Base-by-base conservation (phyloP, 2,329 filamentous ascomycete species). In the Exserohilum turcica region DNA sequence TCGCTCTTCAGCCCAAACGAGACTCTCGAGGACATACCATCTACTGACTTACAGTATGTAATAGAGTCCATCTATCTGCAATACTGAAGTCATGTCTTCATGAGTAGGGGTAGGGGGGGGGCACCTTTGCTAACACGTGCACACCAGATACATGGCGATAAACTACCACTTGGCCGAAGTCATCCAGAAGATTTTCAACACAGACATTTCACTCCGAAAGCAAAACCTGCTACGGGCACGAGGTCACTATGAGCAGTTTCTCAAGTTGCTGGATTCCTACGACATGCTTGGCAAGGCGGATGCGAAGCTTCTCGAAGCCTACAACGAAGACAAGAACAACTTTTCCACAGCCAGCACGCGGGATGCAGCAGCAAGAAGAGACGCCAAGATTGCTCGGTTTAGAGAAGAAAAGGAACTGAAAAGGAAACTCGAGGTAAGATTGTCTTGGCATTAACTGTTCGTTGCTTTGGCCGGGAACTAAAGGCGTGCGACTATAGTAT, bases 1-100 rank as follows among this genome's bases (percentile, higher is more conserved):
- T 88, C 90, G 0, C 80, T 99, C 47, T 97, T 97, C 82, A 96
- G 91, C 63, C 82, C 86, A 31, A 99, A 99, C 75, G 94, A 99
- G 75, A 83, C 84, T 0, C 76, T 93, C 33, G 94, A 99, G 57
- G 94, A 99, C 76, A 79, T 97, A 28, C 80, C 90, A 12, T 95
- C 93, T 1, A 82, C 83, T n/a, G 88, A 96, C 67, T 78, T 99
- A 28, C 91, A 91, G 77, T 96, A 79, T 54, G 75, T 63, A 3
- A 13, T 10, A 12, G 8, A 13, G 16, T 13, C 8, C 2, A 21
- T 13, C 3, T 28, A 6, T 19, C 38, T 18, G 21, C 27, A 32
- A 32, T n/a, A 28, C 42, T 38, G 13, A 19, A n/a, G 31, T 27
- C 13, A 46, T 42, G 32, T 48, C 18, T 47, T 27, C n/a, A 28